Conservation (phyloP, 352 stramenopile genomes). For the Globisporangium sylvaticum region DNA sequence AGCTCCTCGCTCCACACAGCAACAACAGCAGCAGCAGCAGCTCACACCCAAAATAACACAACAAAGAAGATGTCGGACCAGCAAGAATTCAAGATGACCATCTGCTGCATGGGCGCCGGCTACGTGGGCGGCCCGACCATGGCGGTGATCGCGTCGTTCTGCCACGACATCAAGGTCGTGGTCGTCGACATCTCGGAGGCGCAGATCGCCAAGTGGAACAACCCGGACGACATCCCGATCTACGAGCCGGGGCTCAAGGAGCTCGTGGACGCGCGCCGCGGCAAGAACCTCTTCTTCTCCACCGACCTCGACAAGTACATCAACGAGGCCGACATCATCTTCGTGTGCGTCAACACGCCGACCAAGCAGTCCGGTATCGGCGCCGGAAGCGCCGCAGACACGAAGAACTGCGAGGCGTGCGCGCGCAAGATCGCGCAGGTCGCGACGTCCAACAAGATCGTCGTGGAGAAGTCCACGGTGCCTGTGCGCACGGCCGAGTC, state of each 20-base stretch:
- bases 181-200: constrained; percentile 95
- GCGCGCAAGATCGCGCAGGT: constrained; percentile 97
- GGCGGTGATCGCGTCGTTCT: constrained; percentile 97
- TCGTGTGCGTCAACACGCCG: constrained; percentile 99
- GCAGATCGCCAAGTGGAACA: constrained; percentile 99
- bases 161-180: constrained; percentile 96
- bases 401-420: constrained; percentile 99
- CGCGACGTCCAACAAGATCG: constrained; percentile 94
- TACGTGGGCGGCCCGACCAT: constrained; percentile 99
- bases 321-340: constrained; percentile 97
- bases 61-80: constrained; percentile 18
- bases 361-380: constrained; percentile 98
- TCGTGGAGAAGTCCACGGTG: constrained; percentile 99
- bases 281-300: constrained; percentile 99
- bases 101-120: constrained; percentile 96
- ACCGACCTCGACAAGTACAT: constrained; percentile 98
- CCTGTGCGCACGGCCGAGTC: constrained; percentile 97
- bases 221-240: constrained; percentile 92
- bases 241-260: constrained; percentile 98
- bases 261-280: constrained; percentile 91
- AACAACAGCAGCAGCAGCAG: background rate
- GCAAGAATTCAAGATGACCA: constrained; percentile 76
- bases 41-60: background rate
- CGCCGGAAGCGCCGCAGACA: constrained; percentile 96
- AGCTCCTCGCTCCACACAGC: no score